Conservation (phyloP, 192 early-diverging fungal genomes). For the Coemansia sp. region DNA sequence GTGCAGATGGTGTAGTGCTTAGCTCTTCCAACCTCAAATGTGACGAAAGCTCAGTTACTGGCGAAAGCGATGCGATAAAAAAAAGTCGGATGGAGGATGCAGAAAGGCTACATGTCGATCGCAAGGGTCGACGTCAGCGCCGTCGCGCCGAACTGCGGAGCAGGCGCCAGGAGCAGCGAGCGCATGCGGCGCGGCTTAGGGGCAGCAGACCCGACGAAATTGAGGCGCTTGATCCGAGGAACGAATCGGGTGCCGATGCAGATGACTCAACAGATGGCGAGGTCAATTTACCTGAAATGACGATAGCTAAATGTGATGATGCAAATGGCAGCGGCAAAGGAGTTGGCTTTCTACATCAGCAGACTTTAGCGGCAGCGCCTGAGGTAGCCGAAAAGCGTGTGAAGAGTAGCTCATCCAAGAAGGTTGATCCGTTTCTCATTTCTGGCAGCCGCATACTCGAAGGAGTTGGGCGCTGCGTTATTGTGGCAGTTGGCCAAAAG, state of each 20-base stretch:
- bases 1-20: constrained; percentile 88
- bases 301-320: neutral
- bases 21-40: constrained; percentile 76
- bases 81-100: constrained; percentile 66
- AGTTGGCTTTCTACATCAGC: constrained; percentile 5
- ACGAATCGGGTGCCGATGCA: constrained; percentile 36
- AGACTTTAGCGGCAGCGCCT: neutral
- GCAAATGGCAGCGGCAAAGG: constrained; percentile 4
- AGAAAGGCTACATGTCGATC: constrained; percentile 24
- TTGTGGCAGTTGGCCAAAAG: constrained; percentile 81
- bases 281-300: constrained; percentile 3
- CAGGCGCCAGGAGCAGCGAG: constrained; percentile 48
- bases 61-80: constrained; percentile 88
- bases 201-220: constrained; percentile 26
- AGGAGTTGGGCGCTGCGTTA: constrained; percentile 82
- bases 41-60: constrained; percentile 93
- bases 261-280: constrained; percentile 53
- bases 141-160: constrained; percentile 47
- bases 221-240: constrained; percentile 20
- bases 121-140: constrained; percentile 41
- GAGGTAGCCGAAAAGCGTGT: constrained; percentile 10
- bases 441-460: constrained; percentile 91
- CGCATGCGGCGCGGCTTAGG: constrained; percentile 13
- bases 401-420: constrained; percentile 39
- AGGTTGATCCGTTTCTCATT: constrained; percentile 78